Base-by-base conservation (phyloP, 257 asterid species). In the Solanum dulcamara region DNA sequence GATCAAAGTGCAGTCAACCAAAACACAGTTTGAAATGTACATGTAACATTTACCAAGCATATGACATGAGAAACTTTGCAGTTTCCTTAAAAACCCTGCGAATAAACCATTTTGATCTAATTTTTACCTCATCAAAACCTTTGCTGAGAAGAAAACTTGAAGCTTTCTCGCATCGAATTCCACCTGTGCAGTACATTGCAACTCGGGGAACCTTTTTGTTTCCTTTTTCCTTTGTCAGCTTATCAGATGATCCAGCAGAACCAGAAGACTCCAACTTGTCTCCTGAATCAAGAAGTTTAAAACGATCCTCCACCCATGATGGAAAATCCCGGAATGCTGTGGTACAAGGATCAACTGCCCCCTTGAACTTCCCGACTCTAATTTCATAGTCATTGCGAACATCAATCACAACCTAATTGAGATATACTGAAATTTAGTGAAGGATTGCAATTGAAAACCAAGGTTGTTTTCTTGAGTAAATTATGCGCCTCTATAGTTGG, bases 111-210 rank as follows among this genome's bases (percentile, higher is more conserved):
- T 42, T 28, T 46, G 67, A 32, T 71, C 51, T 64, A 40, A 40
- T 26, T 48, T 6, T 86, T 91, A 97, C 99, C 98, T 97, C 98
- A 86, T 94, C 87, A 88, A 94, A 94, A 67, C 99, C 99, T 88
- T 91, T 92, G 87, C 93, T 86, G 11, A 97, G 91, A 92, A 95
- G 99, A 88, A 89, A 93, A 91, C 99, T 97, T 10, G 98, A 90
- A 81, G 99, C 98, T 92, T 97, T 97, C 91, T 97, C 99, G 68
- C 98, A 97, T 66, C 99, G 96, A 77, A 97, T 97, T 66, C 99
- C 99, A 87, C 99, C 98, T 11, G 99, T 97, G 83, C 99, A 97
- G 92, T 97, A 97, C 98, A 97, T 97, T 79, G 99, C 99, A 83
- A 97, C 98, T 38, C 92, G 92, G 62, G 98, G 89, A 35, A 84